phyloP scores from a whole-genome alignment of 2,329 filamentous ascomycete species.

The Aureobasidium subglaciale region DNA sequence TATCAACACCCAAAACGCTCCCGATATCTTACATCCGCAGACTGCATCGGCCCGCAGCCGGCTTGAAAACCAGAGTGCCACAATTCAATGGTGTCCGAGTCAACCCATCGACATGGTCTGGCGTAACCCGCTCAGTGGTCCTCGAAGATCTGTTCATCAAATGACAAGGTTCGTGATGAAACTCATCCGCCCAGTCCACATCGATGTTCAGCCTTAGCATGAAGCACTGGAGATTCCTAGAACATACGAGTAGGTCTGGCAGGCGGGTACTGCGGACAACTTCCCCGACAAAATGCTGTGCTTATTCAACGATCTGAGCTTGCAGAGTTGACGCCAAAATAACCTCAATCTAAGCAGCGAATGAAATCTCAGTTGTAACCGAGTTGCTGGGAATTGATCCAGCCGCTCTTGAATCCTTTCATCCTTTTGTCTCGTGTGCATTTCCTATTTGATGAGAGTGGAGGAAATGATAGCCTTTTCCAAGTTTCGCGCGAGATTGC shows the following conservation, averaged over 20 bases:
- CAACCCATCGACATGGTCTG: not conserved
- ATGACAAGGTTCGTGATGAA: not conserved
- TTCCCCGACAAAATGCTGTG: conserved; percentile 14
- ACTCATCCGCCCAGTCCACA: not conserved
- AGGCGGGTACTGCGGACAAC: conserved; percentile 1
- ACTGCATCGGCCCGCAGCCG: conserved; percentile 2
- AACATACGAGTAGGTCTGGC: not conserved
- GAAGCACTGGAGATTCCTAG: conserved; percentile 10
- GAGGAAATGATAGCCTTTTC: not conserved
- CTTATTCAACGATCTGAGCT: conserved; percentile 1
- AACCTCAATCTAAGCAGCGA: not conserved
- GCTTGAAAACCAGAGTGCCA: not conserved
- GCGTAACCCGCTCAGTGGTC: not conserved
- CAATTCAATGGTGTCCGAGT: not conserved
- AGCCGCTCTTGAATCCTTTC: not conserved
- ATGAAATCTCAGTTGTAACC: conserved; percentile 8
- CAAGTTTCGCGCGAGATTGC: conserved; percentile 2
- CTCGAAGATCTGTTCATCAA: not conserved
- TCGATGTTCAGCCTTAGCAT: not conserved
- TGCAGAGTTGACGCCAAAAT: conserved; percentile 5
- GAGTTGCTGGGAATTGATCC: conserved; percentile 8
- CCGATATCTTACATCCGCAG: not conserved
- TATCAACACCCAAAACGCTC: conserved; percentile 1
- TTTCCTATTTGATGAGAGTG: not conserved
- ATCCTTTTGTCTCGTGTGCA: not conserved